Evolutionary conservation across 306 rosid species (phyloP).

Genomic region (Lotus japonicus): DNA sequence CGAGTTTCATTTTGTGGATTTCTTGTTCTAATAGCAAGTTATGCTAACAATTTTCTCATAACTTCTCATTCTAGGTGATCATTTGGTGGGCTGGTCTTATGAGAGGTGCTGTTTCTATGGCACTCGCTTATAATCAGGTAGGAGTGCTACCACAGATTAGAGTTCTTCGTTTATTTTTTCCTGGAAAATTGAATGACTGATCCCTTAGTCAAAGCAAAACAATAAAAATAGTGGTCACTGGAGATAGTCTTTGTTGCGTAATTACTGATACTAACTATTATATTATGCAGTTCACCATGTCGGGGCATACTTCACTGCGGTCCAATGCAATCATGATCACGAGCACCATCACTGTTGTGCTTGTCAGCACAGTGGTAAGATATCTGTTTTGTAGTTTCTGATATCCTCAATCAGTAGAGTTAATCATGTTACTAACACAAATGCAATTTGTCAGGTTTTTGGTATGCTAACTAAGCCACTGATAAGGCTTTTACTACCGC

Average conservation of each 20-base stretch:
- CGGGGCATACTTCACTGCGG: constrained; percentile 76
- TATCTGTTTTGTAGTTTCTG: constrained; percentile 6
- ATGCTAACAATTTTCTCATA: constrained; percentile 19
- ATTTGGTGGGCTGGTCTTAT: constrained; percentile 99
- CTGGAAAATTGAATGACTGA: no score
- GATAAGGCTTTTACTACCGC: constrained; percentile 59
- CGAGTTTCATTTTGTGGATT: not conserved
- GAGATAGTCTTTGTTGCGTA: not conserved
- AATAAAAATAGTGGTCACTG: not conserved
- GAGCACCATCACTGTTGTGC: constrained; percentile 92
- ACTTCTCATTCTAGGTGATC: constrained; percentile 49
- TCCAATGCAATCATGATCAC: constrained; percentile 88
- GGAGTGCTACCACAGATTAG: constrained; percentile 8
- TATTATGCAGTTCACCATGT: constrained; percentile 77
- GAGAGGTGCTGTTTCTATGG: constrained; percentile 98
- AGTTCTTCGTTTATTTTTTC: not conserved
- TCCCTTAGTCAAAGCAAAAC: no score
- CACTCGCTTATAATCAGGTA: constrained; percentile 98
- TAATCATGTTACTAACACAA: constrained; percentile 21
- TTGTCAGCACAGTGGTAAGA: constrained; percentile 90
- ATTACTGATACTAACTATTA: not conserved
- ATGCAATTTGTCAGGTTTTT: constrained; percentile 59
- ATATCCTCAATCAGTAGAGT: no score
- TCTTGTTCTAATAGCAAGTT: not conserved
- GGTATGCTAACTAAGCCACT: constrained; percentile 96